These are phyloP conservation scores for Parascedosporium putredinis DNA, from an alignment of 2,329 filamentous ascomycete genomes.

Conservation along the genomic window DNA sequence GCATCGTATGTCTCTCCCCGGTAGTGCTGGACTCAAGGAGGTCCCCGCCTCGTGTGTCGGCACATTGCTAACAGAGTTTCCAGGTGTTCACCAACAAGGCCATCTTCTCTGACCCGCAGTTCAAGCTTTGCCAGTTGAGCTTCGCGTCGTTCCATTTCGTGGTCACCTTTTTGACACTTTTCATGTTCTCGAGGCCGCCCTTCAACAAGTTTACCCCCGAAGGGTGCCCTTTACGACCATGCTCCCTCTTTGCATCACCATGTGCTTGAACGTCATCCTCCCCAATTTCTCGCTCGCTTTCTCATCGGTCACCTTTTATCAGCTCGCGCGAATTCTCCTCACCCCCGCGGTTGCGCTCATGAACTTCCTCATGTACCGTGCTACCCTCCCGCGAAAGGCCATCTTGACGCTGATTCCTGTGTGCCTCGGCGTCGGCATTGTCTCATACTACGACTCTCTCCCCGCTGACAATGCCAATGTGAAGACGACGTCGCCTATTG, in stretches of 20 bases:
- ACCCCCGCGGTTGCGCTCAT: constrained; percentile 55
- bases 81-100: constrained; percentile 62
- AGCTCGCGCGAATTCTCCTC: constrained; percentile 56
- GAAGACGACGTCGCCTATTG: constrained; percentile 45
- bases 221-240: constrained; percentile 44
- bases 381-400: constrained; percentile 43
- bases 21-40: no score
- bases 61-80: background rate
- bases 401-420: constrained; percentile 47
- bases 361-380: constrained; percentile 51
- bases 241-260: constrained; percentile 53
- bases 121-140: constrained; percentile 52
- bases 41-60: background rate
- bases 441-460: constrained; percentile 59
- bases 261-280: constrained; percentile 60
- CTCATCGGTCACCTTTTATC: constrained; percentile 60
- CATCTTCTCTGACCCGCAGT: constrained; percentile 53
- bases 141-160: constrained; percentile 62
- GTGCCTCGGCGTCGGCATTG: constrained; percentile 53
- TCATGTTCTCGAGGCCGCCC: constrained; percentile 44
- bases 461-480: constrained; percentile 33
- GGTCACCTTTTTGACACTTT: constrained; percentile 55
- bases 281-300: constrained; percentile 59
- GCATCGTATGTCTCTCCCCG: constrained; percentile 43
- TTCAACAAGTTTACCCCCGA: constrained; percentile 50